A percentile compares a stretch with the other conserved stretches of the same genome.
phyloP scores from a whole-genome alignment of 202 grass and related monocot genomes.

The Schoenoplectus tabernaemontani region DNA sequence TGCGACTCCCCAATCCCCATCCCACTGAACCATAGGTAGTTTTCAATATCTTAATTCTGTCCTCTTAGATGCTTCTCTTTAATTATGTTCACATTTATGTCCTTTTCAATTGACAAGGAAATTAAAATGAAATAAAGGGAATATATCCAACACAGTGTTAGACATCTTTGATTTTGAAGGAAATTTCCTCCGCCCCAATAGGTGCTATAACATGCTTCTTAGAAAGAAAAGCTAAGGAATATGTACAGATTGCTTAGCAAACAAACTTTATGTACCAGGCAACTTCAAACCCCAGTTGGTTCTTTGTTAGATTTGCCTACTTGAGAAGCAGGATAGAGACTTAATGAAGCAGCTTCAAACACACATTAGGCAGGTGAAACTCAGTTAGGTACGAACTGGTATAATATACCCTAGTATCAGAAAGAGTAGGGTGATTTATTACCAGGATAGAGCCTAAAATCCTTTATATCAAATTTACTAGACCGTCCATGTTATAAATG shows the following conservation, averaged over 20 bases:
- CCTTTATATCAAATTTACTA: background rate
- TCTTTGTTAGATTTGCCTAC: background rate
- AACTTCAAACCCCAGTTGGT: background rate
- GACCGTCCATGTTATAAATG: background rate
- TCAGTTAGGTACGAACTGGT: background rate
- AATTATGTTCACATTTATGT: constrained; percentile 21
- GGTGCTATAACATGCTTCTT: background rate
- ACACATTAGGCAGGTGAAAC: background rate
- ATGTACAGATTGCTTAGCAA: background rate
- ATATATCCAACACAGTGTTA: constrained; percentile 9
- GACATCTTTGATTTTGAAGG: background rate
- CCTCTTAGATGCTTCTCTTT: constrained; percentile 18
- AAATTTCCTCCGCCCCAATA: background rate
- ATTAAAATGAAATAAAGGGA: constrained; percentile 5
- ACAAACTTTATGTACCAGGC: background rate
- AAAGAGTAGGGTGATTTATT: background rate
- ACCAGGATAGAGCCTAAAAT: background rate
- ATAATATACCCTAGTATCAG: background rate
- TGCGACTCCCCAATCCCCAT: background rate
- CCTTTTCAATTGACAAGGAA: constrained; percentile 11
- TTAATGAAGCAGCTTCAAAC: background rate
- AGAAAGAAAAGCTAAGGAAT: background rate
- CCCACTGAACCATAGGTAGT: constrained; percentile 2
- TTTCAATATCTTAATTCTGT: constrained; percentile 20
- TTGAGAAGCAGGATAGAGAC: background rate